Conservation (phyloP, 2,329 filamentous ascomycete species). For the Fusarium cyanostomum region DNA sequence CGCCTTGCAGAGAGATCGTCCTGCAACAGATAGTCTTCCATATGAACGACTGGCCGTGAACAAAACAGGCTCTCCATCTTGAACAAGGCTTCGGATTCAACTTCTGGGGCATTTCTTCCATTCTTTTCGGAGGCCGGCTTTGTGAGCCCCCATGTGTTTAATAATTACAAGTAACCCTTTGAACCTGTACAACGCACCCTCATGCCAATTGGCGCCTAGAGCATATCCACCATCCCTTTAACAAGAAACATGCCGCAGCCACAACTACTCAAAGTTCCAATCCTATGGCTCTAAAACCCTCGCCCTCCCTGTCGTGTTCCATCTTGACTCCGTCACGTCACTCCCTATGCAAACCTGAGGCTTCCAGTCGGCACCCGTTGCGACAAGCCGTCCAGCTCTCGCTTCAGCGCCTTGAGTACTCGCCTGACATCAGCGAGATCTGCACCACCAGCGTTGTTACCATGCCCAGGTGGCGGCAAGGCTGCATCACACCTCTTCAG, state of each 20-base stretch:
- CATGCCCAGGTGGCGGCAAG: constrained; percentile 51
- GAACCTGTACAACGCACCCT: constrained; percentile 42
- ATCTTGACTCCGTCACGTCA: constrained; percentile 1
- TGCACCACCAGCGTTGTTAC: constrained; percentile 56
- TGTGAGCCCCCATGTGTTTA: constrained; percentile 34
- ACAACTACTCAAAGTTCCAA: constrained; percentile 30
- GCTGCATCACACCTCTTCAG: constrained; percentile 60
- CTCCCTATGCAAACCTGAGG: constrained; percentile 57
- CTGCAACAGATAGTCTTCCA: not conserved
- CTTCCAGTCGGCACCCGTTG: constrained; percentile 55
- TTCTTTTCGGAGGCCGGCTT: constrained; percentile 34
- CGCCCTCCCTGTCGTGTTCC: not conserved
- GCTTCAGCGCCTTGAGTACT: constrained; percentile 53
- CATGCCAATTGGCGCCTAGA: constrained; percentile 44
- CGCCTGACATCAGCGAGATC: constrained; percentile 57
- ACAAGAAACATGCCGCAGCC: constrained; percentile 35
- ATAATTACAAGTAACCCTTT: constrained; percentile 43
- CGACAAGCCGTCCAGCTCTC: constrained; percentile 56
- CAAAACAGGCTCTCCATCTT: not conserved
- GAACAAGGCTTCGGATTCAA: not conserved
- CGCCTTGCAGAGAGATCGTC: constrained; percentile 2
- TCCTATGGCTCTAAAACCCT: constrained; percentile 16
- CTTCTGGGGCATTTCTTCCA: constrained; percentile 28
- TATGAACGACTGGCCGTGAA: not conserved
- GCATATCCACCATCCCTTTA: constrained; percentile 42